Base-by-base conservation (phyloP, 1,139 yeast species). In the Magnusiomyces tetraspermus region DNA sequence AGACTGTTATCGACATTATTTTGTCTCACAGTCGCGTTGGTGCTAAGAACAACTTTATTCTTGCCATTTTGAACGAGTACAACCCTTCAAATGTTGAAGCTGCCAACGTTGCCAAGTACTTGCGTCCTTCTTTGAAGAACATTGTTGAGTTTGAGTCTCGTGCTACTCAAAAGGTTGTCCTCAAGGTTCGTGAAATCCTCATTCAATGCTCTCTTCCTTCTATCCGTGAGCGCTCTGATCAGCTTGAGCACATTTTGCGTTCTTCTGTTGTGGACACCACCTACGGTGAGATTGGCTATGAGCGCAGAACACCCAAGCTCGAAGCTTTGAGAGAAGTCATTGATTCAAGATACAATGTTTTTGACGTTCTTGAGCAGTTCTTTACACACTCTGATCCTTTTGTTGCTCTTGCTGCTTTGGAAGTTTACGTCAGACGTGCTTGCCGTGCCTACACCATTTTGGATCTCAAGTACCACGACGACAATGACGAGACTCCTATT, bases 181-280 rank as follows among this genome's bases (percentile, higher is more conserved):
- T 92, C 66, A 89, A 88, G 70, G 97, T 97, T 1, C 83, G 97
- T 69, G 99, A 94, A 72, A 85, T 92, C 58, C 79, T 92, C 64
- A 92, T 92, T 63, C 96, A 90, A 75, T 90, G 97, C 68, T 88
- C 97, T 43, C 77, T 92, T 71, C 98, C 99, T 47, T 89, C 97
- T 4, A 83, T 89, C 59, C 83, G 86, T 70, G 98, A 92, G 73
- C 84, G 98, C 73, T 85, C 96, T 26, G 97, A 90, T 67, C 98
- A 94, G 74, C 79, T 92, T 66, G 97, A 92, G 72, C 97, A 90
- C 69, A 92, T 92, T 63, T 79, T 92, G 70, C 82, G 90, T 69
- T 82, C 95, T 19, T 83, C 97, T 45, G 97, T 92, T 49, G 87
- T 90, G 62, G 89, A 86, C 64, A 80, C 95, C 38, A 58, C 59